Evolutionary conservation across 148 eudicot genomes (phyloP).

Genomic region (Rhododendron vialii): DNA sequence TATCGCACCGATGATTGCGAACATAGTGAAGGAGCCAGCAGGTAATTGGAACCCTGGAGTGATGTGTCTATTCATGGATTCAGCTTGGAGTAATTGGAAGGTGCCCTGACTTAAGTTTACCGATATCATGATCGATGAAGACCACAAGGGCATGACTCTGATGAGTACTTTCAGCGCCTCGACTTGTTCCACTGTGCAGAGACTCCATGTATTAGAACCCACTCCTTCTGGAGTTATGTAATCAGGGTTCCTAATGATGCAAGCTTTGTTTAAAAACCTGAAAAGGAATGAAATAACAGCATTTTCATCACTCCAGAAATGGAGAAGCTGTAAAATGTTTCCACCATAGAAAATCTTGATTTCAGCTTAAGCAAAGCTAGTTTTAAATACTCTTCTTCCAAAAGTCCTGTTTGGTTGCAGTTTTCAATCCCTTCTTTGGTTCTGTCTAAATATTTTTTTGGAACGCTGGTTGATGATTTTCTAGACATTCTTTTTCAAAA

Average conservation of each 20-base stretch:
- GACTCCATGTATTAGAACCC: constrained; percentile 10
- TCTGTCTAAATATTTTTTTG: not conserved
- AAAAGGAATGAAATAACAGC: not conserved
- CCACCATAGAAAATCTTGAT: not conserved
- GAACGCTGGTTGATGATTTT: not conserved
- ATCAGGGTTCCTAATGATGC: constrained; percentile 46
- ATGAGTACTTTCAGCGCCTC: not conserved
- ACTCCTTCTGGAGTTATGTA: constrained; percentile 43
- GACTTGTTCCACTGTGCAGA: not conserved
- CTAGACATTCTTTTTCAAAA: not conserved
- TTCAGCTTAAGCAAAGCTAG: not conserved
- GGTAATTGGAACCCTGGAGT: constrained; percentile 57
- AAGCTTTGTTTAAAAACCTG: constrained; percentile 21
- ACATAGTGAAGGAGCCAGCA: constrained; percentile 65
- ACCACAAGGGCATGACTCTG: not conserved
- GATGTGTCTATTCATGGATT: constrained; percentile 11
- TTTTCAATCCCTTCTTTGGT: not conserved
- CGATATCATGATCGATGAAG: not conserved
- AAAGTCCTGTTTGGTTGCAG: not conserved
- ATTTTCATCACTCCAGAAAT: not conserved
- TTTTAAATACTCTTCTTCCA: no score
- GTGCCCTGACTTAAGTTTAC: not conserved
- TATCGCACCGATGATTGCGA: constrained; percentile 43
- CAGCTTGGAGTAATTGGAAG: not conserved
- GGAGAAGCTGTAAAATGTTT: not conserved